Percentiles rank a stretch among this genome's conserved stretches.
Evolutionary conservation across 2,329 filamentous ascomycete species (phyloP).

Genomic region (Xylaria sp.): DNA sequence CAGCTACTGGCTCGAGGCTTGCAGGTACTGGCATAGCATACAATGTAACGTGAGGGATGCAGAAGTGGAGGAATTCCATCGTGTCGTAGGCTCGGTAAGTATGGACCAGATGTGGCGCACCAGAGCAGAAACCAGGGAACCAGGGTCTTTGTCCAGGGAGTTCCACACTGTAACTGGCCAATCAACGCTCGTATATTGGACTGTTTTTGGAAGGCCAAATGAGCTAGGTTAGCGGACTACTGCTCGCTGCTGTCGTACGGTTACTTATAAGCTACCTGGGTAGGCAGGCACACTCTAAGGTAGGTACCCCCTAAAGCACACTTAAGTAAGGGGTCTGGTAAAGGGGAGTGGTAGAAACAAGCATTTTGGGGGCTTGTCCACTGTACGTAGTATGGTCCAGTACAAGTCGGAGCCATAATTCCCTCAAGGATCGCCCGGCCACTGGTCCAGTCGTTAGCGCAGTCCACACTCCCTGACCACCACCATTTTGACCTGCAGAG

Average conservation of each 20-base stretch:
- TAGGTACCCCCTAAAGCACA: not conserved
- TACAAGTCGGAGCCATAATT: conserved; percentile 29
- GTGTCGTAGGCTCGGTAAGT: too few species aligned
- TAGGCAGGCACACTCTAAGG: not conserved
- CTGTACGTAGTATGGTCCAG: conserved; percentile 3
- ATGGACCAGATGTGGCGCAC: not conserved
- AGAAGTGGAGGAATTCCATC: conserved; percentile 23
- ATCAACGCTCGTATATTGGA: conserved; percentile 16
- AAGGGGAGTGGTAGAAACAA: conserved; percentile 27
- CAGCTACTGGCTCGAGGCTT: not conserved
- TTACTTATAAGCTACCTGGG: not conserved
- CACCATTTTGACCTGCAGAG: not conserved
- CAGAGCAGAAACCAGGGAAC: conserved; percentile 1
- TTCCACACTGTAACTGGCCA: conserved; percentile 12
- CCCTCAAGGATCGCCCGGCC: conserved; percentile 20
- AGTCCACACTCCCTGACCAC: not conserved
- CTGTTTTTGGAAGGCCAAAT: conserved; percentile 30
- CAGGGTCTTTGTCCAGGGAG: conserved; percentile 18
- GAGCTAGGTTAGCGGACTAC: not conserved
- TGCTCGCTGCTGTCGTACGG: too few species aligned
- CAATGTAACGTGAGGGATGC: not conserved
- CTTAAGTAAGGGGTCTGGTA: not conserved
- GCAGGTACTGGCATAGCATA: not conserved
- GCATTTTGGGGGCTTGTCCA: conserved; percentile 29
- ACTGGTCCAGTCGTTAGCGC: conserved; percentile 18